Base-by-base conservation (phyloP, 2,329 filamentous ascomycete genomes). In the Clarireedia hainanense region DNA sequence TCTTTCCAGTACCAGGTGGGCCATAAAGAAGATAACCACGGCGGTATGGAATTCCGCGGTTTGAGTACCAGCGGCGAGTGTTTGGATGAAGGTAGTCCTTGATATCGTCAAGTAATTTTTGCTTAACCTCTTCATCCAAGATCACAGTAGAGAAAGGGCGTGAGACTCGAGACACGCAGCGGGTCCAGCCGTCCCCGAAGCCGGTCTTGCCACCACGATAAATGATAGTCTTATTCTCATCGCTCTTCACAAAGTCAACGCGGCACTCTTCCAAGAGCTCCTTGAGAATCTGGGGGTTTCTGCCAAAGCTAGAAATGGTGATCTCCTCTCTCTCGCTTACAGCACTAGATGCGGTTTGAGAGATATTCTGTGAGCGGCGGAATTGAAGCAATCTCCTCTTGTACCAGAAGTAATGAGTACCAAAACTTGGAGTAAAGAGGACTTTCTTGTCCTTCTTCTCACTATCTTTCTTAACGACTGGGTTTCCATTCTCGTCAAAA, bases 21-120 rank as follows among this genome's bases (percentile, higher is more conserved):
- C 90, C 90, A 61, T 91, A 77, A 15, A 95, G 81, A 0, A 95
- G 79, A 65, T 94, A 95, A 0, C 90, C 91, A 4, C 90, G 79
- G 14, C 90, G 81, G 68, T 95, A 95, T 0, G 91, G 90, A 30
- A 95, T 92, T 0, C 90, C 90, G 6, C 89, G 80, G 62, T 89
- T 86, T 0, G 85, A 78, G 67, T 96, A 95, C 89, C 89, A 95
- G n/a, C 83, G 76, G 46, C 80, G 75, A 0, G 83, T 86, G 12
- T 74, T 70, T 0, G 82, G 82, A 59, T 81, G 74, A 37, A 87
- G 76, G 64, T 86, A 86, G 63, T 86, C 81, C 26, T 74, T 74
- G 34, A 84, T 77, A 62, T 86, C 84, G 43, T 76, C 74, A 48
- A 86, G 73, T 12, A 87, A 73, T 2, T 77, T 74, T 58, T 76